Evolutionary conservation across 2,329 filamentous ascomycete genomes (phyloP), one percentile per base, ranked within the genome.

Genomic region (Colletotrichum horii): DNA sequence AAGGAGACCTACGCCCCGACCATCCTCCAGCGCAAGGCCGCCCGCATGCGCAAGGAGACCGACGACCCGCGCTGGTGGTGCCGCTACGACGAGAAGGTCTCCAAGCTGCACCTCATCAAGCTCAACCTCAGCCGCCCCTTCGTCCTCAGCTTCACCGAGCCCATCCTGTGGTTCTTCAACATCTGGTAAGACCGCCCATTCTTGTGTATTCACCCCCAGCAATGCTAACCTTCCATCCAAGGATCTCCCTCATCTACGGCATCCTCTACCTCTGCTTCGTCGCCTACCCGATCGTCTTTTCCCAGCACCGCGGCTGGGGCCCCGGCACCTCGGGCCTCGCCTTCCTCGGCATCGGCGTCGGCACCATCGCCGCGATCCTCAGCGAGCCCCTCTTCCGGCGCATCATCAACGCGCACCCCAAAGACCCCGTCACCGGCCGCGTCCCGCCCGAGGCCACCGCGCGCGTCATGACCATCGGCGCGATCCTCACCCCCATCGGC

Each of bases 261-360:
- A 95, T 98, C 55, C 88, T 98, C 2, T 97, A 97, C 81, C 91
- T 98, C 36, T 97, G 95, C 84, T 98, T 98, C 85, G 93, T 97
- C 19, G 95, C 95, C 15, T 97, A 97, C 82, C 96, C 96, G 0
- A 94, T 97, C 75, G 94, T 98, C 74, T 98, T 97, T 84, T 88
- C 89, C 14, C 87, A 93, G 55, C 82, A 90, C 74, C 93, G 96
- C 22, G 95, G 95, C 76, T 98, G 96, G 96, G 89, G 89, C 3
- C 88, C 93, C 0, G 93, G 94, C 2, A 84, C 94, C 43, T 92
- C 93, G 0, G 96, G 96, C 1, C 90, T 98, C 4, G 91, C 95
- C 2, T 98, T 97, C 83, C 80, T 93, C 8, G 96, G 95, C 14
- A 90, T 91, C 56, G 91, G 91, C n/a, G 87, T 92, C 24, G 93